These are phyloP conservation scores for Podospora pseudoanserina DNA, from an alignment of 495 filamentous ascomycete species.

Conservation along the genomic window DNA sequence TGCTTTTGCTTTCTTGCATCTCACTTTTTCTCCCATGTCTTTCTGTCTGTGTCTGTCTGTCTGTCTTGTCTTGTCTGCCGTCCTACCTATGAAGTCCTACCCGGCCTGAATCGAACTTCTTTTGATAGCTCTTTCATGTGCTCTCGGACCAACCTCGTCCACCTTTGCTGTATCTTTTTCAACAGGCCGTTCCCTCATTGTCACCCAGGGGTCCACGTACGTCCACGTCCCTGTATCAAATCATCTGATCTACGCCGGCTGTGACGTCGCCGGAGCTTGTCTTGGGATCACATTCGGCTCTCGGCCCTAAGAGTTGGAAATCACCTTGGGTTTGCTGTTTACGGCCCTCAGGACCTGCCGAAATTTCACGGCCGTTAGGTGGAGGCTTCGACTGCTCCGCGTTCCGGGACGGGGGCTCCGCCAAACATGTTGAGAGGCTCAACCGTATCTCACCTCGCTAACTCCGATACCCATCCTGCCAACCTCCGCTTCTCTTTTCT, in stretches of 20 bases:
- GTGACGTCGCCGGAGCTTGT: neutral
- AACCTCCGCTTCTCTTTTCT: neutral
- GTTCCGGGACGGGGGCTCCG: neutral
- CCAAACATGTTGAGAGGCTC: neutral
- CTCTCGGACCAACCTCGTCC: neutral
- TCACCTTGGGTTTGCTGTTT: neutral
- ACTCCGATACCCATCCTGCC: neutral
- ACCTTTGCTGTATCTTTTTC: neutral
- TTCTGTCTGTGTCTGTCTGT: neutral
- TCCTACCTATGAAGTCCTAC: neutral
- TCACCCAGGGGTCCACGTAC: neutral
- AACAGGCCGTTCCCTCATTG: neutral
- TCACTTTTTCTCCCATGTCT: slow-evolving; percentile 2
- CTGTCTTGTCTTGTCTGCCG: neutral
- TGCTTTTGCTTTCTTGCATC: neutral
- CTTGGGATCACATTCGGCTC: neutral
- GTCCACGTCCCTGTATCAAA: neutral
- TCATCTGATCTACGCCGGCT: neutral
- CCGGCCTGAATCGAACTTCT: neutral
- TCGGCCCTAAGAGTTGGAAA: neutral
- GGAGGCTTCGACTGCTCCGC: neutral
- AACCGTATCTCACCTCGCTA: neutral
- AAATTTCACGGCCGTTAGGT: neutral
- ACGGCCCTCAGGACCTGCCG: neutral
- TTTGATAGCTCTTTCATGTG: neutral